Percentiles rank a stretch among this genome's conserved stretches.
Conservation (phyloP, 805 yeast species). For the Monosporozyma unispora region DNA sequence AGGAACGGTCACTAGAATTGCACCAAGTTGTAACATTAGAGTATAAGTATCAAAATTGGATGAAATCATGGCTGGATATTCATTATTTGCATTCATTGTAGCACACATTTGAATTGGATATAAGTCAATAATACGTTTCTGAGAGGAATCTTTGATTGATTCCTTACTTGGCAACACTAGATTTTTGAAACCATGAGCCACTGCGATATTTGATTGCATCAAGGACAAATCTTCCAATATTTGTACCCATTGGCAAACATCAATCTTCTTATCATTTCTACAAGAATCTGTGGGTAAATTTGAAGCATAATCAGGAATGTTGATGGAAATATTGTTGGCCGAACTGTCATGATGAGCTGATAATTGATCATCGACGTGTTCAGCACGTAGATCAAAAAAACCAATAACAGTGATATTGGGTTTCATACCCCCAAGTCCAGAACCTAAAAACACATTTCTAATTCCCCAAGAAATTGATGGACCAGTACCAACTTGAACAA, state of each 20-base stretch:
- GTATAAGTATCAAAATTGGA: constrained; percentile 96
- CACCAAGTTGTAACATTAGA: constrained; percentile 85
- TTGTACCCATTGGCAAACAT: constrained; percentile 81
- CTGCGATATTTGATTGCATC: constrained; percentile 85
- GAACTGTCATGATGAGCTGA: constrained; percentile 2
- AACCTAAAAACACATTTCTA: constrained; percentile 80
- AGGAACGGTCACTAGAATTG: constrained; percentile 85
- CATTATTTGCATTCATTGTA: constrained; percentile 35
- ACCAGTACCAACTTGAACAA: constrained; percentile 85
- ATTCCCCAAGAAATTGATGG: constrained; percentile 92
- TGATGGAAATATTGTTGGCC: constrained; percentile 2
- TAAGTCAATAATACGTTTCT: constrained; percentile 62
- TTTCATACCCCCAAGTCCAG: constrained; percentile 97
- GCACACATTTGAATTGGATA: constrained; percentile 98
- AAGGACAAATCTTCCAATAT: constrained; percentile 81
- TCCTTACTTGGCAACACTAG: constrained; percentile 51
- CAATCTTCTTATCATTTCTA: constrained; percentile 58
- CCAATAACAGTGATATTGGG: constrained; percentile 94
- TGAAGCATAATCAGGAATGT: constrained; percentile 4
- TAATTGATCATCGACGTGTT: constrained; percentile 6
- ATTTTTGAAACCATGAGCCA: constrained; percentile 77
- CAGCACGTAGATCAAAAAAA: constrained; percentile 56
- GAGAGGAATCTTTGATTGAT: constrained; percentile 15
- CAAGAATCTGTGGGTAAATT: constrained; percentile 71
- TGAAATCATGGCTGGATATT: constrained; percentile 44